Percentiles rank a stretch among this genome's conserved stretches.
Conservation (phyloP, 2,329 filamentous ascomycete genomes). For the Exserohilum turcica region DNA sequence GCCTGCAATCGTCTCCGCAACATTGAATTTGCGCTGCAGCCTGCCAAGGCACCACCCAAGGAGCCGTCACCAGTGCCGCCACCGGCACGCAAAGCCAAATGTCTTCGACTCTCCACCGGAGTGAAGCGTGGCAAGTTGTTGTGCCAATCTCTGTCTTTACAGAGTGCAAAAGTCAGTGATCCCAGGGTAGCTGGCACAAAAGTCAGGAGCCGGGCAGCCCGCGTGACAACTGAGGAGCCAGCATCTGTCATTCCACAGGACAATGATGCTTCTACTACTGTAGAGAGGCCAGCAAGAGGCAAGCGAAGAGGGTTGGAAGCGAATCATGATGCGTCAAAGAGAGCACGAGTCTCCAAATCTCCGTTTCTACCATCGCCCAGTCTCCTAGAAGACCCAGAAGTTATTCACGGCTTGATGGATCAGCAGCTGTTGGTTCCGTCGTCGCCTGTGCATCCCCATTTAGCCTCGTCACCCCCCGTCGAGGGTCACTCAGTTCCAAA, state of each 20-base stretch:
- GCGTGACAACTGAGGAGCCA: constrained; percentile 6
- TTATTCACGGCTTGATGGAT: constrained; percentile 38
- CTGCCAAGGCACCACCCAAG: constrained; percentile 10
- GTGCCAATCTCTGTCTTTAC: constrained; percentile 47
- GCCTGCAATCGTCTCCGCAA: constrained; percentile 45
- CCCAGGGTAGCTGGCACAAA: background rate
- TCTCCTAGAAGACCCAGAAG: constrained; percentile 33
- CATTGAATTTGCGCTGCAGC: constrained; percentile 35
- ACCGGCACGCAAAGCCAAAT: constrained; percentile 37
- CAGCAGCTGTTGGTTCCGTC: constrained; percentile 29
- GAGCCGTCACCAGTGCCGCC: constrained; percentile 18
- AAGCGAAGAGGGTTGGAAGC: constrained; percentile 13
- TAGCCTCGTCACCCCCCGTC: constrained; percentile 8
- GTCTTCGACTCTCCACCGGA: constrained; percentile 47
- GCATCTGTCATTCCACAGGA: constrained; percentile 7
- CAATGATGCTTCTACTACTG: background rate
- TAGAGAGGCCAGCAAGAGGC: background rate
- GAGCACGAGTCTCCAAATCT: constrained; percentile 3
- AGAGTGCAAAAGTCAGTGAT: constrained; percentile 9
- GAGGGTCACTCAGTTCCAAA: constrained; percentile 4
- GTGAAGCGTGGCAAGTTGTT: constrained; percentile 51
- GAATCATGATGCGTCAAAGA: constrained; percentile 1
- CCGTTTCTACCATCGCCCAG: constrained; percentile 15
- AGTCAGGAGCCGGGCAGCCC: constrained; percentile 1
- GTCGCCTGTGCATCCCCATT: constrained; percentile 10